Evolutionary conservation across 495 filamentous ascomycete species (phyloP).

Genomic region (Daldinia concentrica): DNA sequence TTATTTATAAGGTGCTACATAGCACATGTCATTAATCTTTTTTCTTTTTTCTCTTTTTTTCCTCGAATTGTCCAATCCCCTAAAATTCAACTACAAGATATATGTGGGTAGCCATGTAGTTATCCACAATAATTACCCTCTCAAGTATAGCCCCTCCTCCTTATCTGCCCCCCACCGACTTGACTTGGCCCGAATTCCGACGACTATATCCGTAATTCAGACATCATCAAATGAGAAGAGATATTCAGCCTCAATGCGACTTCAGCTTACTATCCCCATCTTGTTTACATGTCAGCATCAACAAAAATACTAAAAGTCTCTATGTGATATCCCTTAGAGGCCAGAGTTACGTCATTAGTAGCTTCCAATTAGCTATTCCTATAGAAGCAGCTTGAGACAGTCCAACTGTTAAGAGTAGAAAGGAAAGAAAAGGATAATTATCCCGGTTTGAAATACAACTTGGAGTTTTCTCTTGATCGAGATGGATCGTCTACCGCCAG

Average conservation of each 20-base stretch:
- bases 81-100: no score
- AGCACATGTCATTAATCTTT: no score
- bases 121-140: neutral
- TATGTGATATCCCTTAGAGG: neutral
- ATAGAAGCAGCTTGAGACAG: neutral
- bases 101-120: neutral
- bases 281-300: neutral
- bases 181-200: neutral
- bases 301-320: neutral
- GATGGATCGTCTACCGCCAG: slow-evolving; percentile 53
- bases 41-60: no score
- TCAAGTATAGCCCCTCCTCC: neutral
- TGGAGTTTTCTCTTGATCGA: slow-evolving; percentile 1
- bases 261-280: neutral
- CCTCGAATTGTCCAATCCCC: no score
- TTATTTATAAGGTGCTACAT: no score
- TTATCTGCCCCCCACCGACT: neutral
- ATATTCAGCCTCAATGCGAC: neutral
- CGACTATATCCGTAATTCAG: neutral
- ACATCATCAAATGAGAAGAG: neutral
- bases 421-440: neutral
- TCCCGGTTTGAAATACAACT: neutral
- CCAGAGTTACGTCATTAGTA: neutral
- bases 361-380: neutral
- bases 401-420: neutral